Conservation (phyloP, 148 eudicot genomes). For the Hydrangea macrophylla region DNA sequence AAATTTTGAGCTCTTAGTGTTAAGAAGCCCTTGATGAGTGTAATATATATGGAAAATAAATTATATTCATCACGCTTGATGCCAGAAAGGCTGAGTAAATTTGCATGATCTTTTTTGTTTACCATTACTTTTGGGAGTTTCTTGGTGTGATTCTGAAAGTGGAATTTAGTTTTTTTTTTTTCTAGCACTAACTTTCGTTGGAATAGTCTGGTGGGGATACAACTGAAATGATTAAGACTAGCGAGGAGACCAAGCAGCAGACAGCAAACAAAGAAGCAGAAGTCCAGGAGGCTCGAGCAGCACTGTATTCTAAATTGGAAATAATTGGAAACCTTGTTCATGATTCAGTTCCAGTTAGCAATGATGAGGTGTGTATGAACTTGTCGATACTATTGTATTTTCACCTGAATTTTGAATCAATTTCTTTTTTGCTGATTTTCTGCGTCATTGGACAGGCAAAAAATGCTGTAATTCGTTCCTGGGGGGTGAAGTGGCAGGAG, state of each 20-base stretch:
- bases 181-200: no score
- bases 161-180: no score
- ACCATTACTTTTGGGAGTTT: no score
- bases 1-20: no score
- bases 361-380: constrained; percentile 64
- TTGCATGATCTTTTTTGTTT: no score
- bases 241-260: constrained; percentile 61
- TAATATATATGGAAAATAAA: no score
- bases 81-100: no score
- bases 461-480: constrained; percentile 62
- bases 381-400: background rate
- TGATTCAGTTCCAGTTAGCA: constrained; percentile 78
- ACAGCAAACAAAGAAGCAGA: constrained; percentile 54
- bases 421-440: constrained; percentile 1
- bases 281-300: constrained; percentile 61
- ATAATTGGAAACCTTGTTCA: constrained; percentile 84
- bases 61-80: no score
- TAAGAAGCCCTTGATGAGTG: no score
- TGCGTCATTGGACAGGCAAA: constrained; percentile 43
- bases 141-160: no score
- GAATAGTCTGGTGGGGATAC: constrained; percentile 69
- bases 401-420: background rate
- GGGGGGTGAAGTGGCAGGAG: constrained; percentile 70
- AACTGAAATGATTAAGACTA: constrained; percentile 48
- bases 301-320: constrained; percentile 57